Evolutionary conservation across 108 stramenopile species (phyloP), one percentile per base, ranked within the genome.

Genomic region (Epithemia pelagica): DNA sequence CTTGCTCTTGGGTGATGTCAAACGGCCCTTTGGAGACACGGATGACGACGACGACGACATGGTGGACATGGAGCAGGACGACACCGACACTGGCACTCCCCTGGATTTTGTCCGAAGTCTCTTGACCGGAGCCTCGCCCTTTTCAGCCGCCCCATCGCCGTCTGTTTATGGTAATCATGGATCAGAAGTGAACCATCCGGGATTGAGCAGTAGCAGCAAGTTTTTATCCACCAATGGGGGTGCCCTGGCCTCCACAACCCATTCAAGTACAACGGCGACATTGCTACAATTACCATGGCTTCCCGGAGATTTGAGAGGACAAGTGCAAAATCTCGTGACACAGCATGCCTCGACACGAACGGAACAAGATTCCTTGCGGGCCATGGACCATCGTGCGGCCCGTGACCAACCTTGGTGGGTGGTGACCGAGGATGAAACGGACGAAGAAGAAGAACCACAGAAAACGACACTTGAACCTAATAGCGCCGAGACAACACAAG

Each of bases 1-100:
- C 77, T 70, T 97, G n/a, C 53, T 99, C 59, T 77, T 90, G 27
- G 95, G 96, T 23, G 66, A 78, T 68, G 63, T 76, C 30, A 55
- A 62, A 2, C 87, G 89, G 68, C 30, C 23, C 30, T 19, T 10
- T 0, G 54, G 28, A 80, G n/a, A 65, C 28, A 27, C 58, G 15
- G 66, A 70, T 20, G 57, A 29, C 29, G 51, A 1, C 0, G 62
- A 22, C 21, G 26, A 23, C 10, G 32, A 23, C 10, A 56, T 60
- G 15, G 74, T 61, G 51, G 72, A 74, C 60, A 30, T 56, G 10
- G 37, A 46, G 37, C 33, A 58, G 63, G 32, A 25, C 56, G 28
- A n/a, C 57, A 57, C 37, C 72, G 71, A 5, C 15, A 46, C 15
- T 5, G 37, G 37, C 37, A 15, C 15, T 46, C 15, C 15, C 10